Evolutionary conservation across 345 rosid species (phyloP).

Genomic region (Populus tremula): DNA sequence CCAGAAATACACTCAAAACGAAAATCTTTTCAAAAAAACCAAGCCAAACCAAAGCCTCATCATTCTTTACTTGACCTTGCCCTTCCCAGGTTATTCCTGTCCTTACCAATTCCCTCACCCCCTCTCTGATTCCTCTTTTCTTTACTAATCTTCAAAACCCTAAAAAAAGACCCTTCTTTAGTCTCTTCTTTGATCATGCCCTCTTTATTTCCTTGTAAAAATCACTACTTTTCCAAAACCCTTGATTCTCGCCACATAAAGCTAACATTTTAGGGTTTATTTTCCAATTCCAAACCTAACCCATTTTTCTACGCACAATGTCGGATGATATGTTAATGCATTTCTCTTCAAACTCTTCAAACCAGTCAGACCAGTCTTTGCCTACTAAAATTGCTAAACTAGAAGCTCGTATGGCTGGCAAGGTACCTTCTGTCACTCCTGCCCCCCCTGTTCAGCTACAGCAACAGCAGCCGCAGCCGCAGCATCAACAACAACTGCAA

Average conservation of each 20-base stretch:
- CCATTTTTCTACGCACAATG: slow-evolving; percentile 26
- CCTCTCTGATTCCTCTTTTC: background rate
- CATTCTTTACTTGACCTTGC: background rate
- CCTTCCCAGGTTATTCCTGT: background rate
- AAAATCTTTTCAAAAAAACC: background rate
- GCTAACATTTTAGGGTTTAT: background rate
- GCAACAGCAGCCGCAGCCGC: slow-evolving; percentile 17
- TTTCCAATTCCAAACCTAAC: background rate
- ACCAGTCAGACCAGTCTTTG: slow-evolving; percentile 89
- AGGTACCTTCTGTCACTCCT: slow-evolving; percentile 41
- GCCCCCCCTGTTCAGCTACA: slow-evolving; percentile 14
- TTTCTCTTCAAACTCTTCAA: slow-evolving; percentile 92
- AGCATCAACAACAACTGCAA: slow-evolving; percentile 36
- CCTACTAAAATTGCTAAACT: slow-evolving; percentile 98
- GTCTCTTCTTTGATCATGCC: background rate
- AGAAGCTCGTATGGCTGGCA: slow-evolving; percentile 97
- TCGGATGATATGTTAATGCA: slow-evolving; percentile 90
- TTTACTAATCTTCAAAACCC: slow-evolving; percentile 11
- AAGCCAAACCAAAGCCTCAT: background rate
- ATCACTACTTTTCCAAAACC: background rate
- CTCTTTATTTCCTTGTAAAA: too few species aligned
- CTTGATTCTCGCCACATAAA: background rate
- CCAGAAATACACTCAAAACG: background rate
- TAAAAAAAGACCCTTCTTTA: background rate
- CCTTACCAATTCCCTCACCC: background rate